These are phyloP conservation scores for Massarina eburnea DNA, from an alignment of 2,329 filamentous ascomycete genomes.

Conservation along the genomic window DNA sequence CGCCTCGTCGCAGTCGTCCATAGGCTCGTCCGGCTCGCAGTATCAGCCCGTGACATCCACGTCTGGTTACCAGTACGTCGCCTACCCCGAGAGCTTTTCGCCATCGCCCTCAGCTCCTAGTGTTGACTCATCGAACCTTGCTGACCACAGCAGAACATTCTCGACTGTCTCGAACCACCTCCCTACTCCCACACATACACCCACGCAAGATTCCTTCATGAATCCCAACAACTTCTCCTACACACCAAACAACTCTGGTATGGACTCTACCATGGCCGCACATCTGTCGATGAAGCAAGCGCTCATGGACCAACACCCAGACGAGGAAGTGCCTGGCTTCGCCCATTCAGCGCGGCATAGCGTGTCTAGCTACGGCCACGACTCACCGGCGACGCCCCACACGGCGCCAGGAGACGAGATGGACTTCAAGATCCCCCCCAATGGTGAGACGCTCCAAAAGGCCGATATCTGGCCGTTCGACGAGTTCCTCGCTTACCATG, in stretches of 20 bases:
- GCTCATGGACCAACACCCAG: conserved; percentile 54
- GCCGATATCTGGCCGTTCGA: conserved; percentile 54
- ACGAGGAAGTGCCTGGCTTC: conserved; percentile 55
- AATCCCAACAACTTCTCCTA: conserved; percentile 50
- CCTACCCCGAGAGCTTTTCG: conserved; percentile 45
- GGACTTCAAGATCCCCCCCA: conserved; percentile 54
- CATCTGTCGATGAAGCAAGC: conserved; percentile 63
- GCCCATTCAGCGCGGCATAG: conserved; percentile 59
- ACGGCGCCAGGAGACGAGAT: conserved; percentile 55
- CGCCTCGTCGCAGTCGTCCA: conserved; percentile 43
- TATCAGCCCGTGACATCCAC: too few relatives aligned
- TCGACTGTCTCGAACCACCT: conserved; percentile 53
- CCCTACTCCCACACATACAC: conserved; percentile 58
- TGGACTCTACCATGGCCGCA: conserved; percentile 51
- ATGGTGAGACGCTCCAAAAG: conserved; percentile 55
- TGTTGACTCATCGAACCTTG: conserved; percentile 34
- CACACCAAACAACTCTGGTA: conserved; percentile 44
- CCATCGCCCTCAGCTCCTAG: conserved; percentile 42
- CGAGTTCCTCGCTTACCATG: conserved; percentile 68
- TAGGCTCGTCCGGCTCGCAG: conserved; percentile 39
- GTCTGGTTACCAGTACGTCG: conserved; percentile 49
- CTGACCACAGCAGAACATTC: conserved; percentile 45
- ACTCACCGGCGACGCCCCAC: conserved; percentile 64
- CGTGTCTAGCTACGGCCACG: conserved; percentile 62
- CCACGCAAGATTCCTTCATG: conserved; percentile 55